phyloP scores from a whole-genome alignment of 164 flowering plant genomes.

The Cinnamomum chago region DNA sequence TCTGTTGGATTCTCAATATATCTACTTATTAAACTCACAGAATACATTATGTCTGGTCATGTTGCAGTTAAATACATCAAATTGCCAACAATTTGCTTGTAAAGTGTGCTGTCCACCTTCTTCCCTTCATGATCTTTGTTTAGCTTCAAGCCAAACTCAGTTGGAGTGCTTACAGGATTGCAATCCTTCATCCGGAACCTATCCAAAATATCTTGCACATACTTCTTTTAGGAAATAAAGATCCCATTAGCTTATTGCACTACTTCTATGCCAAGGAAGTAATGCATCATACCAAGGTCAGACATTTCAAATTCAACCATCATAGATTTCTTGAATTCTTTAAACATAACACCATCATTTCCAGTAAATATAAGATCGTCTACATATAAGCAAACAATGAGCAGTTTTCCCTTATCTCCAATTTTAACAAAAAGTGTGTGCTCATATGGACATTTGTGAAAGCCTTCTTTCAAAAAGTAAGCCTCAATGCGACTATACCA shows the following conservation, averaged over 20 bases:
- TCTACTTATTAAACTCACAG: background rate
- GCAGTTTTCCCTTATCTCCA: background rate
- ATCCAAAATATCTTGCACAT: constrained; percentile 4
- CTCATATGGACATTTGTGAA: constrained; percentile 2
- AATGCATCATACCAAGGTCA: constrained; percentile 10
- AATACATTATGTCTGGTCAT: constrained; percentile 5
- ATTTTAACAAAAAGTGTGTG: background rate
- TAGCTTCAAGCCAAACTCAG: constrained; percentile 2
- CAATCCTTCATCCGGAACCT: constrained; percentile 2
- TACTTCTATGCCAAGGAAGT: constrained; percentile 11
- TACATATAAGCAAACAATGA: constrained; percentile 2
- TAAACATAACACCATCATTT: constrained; percentile 4
- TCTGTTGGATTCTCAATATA: constrained; percentile 3
- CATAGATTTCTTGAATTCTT: constrained; percentile 1
- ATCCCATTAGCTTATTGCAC: constrained; percentile 3
- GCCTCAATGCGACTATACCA: constrained; percentile 12
- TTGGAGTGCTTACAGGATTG: background rate
- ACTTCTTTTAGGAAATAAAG: constrained; percentile 8
- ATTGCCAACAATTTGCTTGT: background rate
- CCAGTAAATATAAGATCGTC: constrained; percentile 11
- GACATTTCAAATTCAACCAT: constrained; percentile 9
- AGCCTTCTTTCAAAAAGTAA: constrained; percentile 7
- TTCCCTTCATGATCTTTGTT: background rate
- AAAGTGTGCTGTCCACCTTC: background rate
- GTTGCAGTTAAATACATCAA: constrained; percentile 7